phyloP scores from a whole-genome alignment of 768 basidiomycete species.

The Mycena floridula region DNA sequence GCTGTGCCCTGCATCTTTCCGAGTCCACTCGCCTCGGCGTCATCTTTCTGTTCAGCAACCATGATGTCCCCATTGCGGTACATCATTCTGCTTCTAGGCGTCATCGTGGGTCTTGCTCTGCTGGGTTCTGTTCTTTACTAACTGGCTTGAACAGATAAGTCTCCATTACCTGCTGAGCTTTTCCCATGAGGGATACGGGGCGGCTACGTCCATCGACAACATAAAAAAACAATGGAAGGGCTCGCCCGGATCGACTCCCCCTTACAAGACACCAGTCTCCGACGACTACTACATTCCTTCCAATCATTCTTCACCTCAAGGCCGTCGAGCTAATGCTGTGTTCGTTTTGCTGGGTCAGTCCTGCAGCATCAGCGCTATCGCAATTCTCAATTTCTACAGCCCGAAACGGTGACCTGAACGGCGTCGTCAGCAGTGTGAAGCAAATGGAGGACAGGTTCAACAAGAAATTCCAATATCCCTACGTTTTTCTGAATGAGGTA shows the following conservation, averaged over 20 bases:
- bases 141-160: conserved; percentile 30
- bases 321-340: conserved; percentile 73
- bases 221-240: conserved; percentile 29
- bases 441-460: conserved; percentile 91
- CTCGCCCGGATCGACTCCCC: conserved; percentile 28
- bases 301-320: conserved; percentile 28
- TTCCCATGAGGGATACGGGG: conserved; percentile 59
- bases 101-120: conserved; percentile 30
- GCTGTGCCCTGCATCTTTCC: no score
- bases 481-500: conserved; percentile 89
- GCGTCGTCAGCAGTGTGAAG: conserved; percentile 59
- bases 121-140: background rate
- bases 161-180: conserved; percentile 62
- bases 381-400: conserved; percentile 24
- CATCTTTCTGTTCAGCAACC: conserved; percentile 10
- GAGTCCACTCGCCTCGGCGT: background rate
- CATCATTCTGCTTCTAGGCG: conserved; percentile 40
- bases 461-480: conserved; percentile 77
- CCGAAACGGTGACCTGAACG: conserved; percentile 53
- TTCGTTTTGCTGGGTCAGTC: conserved; percentile 67
- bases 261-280: conserved; percentile 53
- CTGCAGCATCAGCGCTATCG: background rate
- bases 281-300: conserved; percentile 48
- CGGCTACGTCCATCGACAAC: conserved; percentile 45
- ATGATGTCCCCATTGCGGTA: conserved; percentile 59